Base-by-base conservation (phyloP, 1,139 yeast genomes). In the Yamadazyma songkhlaensis region DNA sequence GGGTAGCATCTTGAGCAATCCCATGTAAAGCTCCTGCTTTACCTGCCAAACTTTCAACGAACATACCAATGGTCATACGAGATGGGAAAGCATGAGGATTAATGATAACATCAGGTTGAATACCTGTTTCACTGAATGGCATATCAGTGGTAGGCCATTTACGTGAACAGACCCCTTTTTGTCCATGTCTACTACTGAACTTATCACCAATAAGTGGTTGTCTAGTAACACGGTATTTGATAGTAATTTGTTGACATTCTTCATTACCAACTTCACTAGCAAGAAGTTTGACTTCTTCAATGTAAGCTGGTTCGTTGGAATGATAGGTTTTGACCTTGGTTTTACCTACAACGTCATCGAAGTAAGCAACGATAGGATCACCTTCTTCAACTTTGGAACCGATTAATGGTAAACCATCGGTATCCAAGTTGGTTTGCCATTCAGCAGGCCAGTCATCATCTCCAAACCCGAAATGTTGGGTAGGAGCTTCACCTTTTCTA, bases 51-150 rank as follows among this genome's bases (percentile, higher is more conserved):
- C 95, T 84, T 66, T 92, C 99, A 35, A 92, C 97, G 68, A 92
- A 92, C 98, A 92, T 92, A 71, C 98, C 99, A 64, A 92, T 92
- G 17, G 99, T 92, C 99, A 92, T 92, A 74, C 98, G 95, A 38
- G 97, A 90, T 50, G 98, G 98, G 90, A 92, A 92, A 49, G 97
- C 98, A 61, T 92, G 98, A 3, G 98, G 98, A 60, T 92, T 92
- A 56, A 92, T 92, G 56, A 92, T 92, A 50, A 92, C 87, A 67
- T 92, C 98, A 1, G 98, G 98, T 61, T 87, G 96, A 46, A 92
- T 90, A 55, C 98, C 98, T 26, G 85, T 72, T 66, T 92, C 98
- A 47, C 89, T 79, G 67, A 92, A 92, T 43, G 99, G 99, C 96
- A 92, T 83, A 60, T 92, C 98, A 47, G 86, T 74, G 37, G 88